These are phyloP conservation scores for Dovyalis caffra DNA, from an alignment of 345 rosid species.

Conservation along the genomic window DNA sequence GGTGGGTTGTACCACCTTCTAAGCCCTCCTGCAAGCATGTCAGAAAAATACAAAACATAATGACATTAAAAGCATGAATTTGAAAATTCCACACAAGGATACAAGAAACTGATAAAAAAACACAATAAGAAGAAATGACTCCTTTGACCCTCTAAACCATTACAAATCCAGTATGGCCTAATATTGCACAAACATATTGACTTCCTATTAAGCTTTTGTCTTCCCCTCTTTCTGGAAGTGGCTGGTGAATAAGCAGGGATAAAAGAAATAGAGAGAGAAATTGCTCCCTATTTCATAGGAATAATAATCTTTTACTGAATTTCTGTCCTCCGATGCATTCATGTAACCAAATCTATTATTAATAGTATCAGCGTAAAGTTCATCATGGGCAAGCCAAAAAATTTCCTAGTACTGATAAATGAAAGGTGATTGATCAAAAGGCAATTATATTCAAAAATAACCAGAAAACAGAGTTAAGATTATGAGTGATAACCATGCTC, in stretches of 20 bases:
- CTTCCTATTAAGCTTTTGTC: neutral
- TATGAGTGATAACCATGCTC: neutral
- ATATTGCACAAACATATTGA: neutral
- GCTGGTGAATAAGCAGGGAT: neutral
- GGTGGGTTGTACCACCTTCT: conserved; percentile 82
- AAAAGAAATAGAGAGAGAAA: neutral
- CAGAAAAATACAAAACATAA: neutral
- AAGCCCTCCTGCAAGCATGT: conserved; percentile 50
- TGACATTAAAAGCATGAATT: neutral
- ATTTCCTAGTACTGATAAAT: neutral
- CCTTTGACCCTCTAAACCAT: neutral
- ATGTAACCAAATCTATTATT: neutral
- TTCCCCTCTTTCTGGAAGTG: neutral
- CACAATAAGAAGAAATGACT: neutral
- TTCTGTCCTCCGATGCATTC: neutral
- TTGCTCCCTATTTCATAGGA: neutral
- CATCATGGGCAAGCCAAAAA: neutral
- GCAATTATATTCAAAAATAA: neutral
- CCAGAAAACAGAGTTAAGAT: neutral
- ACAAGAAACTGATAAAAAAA: neutral
- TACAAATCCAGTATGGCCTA: neutral
- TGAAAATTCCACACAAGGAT: neutral
- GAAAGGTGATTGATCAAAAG: neutral
- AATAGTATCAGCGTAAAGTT: neutral
- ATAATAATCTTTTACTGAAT: neutral